Conservation (phyloP, 306 rosid species). For the Albizia julibrissin region DNA sequence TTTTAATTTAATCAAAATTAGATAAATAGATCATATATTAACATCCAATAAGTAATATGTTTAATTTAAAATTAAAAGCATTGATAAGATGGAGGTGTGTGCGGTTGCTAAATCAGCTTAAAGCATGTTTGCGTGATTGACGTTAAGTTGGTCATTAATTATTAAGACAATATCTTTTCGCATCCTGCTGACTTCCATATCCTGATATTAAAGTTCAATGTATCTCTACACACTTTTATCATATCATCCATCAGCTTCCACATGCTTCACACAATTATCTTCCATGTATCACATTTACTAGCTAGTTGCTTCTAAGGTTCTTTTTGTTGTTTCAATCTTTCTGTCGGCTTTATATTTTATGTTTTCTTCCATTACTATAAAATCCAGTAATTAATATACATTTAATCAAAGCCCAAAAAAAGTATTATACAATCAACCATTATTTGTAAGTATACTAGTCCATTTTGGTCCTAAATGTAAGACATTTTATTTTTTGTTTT, state of each 20-base stretch:
- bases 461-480: no score
- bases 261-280: slow-evolving; percentile 22
- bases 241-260: slow-evolving; percentile 1
- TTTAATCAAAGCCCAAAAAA: background rate
- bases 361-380: background rate
- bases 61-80: slow-evolving; percentile 9
- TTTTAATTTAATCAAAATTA: no score
- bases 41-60: no score
- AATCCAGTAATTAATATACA: background rate
- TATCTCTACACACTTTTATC: slow-evolving; percentile 6
- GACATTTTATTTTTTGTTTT: no score
- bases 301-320: slow-evolving; percentile 1
- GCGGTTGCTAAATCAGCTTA: slow-evolving; percentile 11
- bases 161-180: slow-evolving; percentile 44
- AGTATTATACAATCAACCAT: background rate
- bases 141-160: slow-evolving; percentile 43
- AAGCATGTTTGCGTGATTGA: slow-evolving; percentile 57
- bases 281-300: background rate
- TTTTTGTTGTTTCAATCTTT: background rate
- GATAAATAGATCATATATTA: no score
- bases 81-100: slow-evolving; percentile 19
- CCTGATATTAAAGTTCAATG: slow-evolving; percentile 34
- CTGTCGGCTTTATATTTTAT: background rate
- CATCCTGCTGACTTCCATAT: slow-evolving; percentile 51
- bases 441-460: background rate